A percentile compares a stretch with the other conserved stretches of the same genome.
Evolutionary conservation across 1,139 yeast species (phyloP).

Genomic region (Sugiyamaella paludigena): DNA sequence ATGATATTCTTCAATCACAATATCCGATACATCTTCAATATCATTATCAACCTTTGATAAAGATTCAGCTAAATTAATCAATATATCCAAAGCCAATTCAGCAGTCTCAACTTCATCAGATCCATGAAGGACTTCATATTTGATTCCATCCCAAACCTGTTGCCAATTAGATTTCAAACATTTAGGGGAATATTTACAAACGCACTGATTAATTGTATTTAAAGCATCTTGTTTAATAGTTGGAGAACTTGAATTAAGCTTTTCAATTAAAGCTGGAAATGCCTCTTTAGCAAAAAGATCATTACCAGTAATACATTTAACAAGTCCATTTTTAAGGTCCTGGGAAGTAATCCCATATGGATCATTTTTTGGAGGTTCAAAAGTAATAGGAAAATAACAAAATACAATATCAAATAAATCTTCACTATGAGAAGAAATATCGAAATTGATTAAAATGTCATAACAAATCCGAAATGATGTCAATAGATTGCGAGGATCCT

Average conservation of each 20-base stretch:
- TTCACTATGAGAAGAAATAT: conserved; percentile 45
- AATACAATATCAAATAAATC: conserved; percentile 84
- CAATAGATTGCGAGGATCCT: conserved; percentile 86
- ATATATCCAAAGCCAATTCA: conserved; percentile 48
- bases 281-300: conserved; percentile 67
- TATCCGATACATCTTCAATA: not conserved
- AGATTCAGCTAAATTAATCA: conserved; percentile 44
- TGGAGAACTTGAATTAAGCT: conserved; percentile 79
- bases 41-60: conserved; percentile 29
- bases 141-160: conserved; percentile 81
- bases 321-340: conserved; percentile 61
- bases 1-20: conserved; percentile 13
- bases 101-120: conserved; percentile 50
- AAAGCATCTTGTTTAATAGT: conserved; percentile 75
- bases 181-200: conserved; percentile 49
- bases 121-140: conserved; percentile 80
- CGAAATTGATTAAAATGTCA: conserved; percentile 47
- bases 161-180: conserved; percentile 50
- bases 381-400: conserved; percentile 95
- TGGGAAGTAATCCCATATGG: conserved; percentile 79
- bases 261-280: conserved; percentile 76
- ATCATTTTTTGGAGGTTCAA: conserved; percentile 88
- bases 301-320: conserved; percentile 57
- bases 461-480: conserved; percentile 62
- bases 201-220: conserved; percentile 56